A percentile compares a stretch with the other conserved stretches of the same genome.
phyloP scores from a whole-genome alignment of 257 asterid genomes.

The Galeopsis tetrahit region DNA sequence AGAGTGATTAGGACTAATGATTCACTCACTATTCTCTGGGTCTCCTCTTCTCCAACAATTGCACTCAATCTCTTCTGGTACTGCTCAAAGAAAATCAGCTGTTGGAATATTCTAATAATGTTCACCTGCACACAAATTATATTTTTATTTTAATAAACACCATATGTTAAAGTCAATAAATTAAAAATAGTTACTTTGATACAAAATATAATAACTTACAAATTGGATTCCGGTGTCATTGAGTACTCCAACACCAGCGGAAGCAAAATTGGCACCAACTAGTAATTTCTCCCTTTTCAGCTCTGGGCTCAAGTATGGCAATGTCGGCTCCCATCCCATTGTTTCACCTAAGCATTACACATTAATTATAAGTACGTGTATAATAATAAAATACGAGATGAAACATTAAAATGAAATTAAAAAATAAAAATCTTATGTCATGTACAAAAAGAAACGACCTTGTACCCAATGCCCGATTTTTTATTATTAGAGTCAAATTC shows the following conservation, averaged over 20 bases:
- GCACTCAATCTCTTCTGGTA: constrained; percentile 58
- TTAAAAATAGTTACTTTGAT: too few species aligned
- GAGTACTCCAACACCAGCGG: constrained; percentile 89
- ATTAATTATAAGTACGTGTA: too few species aligned
- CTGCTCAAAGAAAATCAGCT: constrained; percentile 54
- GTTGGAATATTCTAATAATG: constrained; percentile 66
- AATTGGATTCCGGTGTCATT: constrained; percentile 88
- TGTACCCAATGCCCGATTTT: too few species aligned
- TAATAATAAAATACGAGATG: background rate
- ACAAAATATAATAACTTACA: constrained; percentile 44
- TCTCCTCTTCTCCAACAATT: constrained; percentile 49
- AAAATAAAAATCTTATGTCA: too few species aligned
- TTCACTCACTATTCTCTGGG: constrained; percentile 47
- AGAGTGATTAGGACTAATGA: constrained; percentile 66
- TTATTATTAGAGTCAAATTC: too few species aligned
- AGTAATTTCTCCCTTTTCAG: constrained; percentile 57
- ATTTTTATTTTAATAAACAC: background rate
- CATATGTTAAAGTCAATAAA: too few species aligned
- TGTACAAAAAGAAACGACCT: too few species aligned
- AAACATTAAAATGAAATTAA: too few species aligned
- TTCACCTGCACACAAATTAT: constrained; percentile 51
- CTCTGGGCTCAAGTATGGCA: constrained; percentile 74
- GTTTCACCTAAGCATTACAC: constrained; percentile 48
- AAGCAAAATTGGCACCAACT: constrained; percentile 90
- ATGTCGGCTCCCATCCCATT: constrained; percentile 61